phyloP scores from a whole-genome alignment of 306 rosid species.

The Fagus sylvatica region DNA sequence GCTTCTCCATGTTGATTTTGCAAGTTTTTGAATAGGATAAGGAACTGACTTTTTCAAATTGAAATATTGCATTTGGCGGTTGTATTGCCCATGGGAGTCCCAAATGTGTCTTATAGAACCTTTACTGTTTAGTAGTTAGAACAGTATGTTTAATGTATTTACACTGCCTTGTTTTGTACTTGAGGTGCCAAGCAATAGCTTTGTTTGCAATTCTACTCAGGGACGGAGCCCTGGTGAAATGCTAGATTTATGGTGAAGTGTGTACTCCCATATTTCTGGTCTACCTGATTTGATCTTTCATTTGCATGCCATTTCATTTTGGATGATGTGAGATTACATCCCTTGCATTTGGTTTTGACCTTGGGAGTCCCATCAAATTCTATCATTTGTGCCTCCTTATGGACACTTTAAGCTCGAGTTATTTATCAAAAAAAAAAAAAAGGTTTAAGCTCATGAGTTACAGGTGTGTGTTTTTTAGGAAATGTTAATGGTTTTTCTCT shows the following conservation, averaged over 20 bases:
- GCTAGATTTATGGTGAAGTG: slow-evolving; percentile 87
- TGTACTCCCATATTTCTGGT: slow-evolving; percentile 86
- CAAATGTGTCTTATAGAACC: too few species aligned
- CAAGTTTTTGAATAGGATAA: slow-evolving; percentile 23
- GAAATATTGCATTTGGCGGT: slow-evolving; percentile 13
- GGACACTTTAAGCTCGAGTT: slow-evolving; percentile 77
- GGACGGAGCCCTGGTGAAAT: slow-evolving; percentile 85
- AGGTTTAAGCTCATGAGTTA: slow-evolving; percentile 90
- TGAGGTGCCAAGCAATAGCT: slow-evolving; percentile 3
- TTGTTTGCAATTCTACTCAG: slow-evolving; percentile 38
- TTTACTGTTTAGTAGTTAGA: too few species aligned
- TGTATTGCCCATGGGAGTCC: not conserved
- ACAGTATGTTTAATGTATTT: too few species aligned
- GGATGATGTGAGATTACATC: too few species aligned
- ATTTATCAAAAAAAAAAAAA: slow-evolving; percentile 93
- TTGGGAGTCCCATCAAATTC: too few species aligned
- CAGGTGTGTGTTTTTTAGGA: slow-evolving; percentile 54
- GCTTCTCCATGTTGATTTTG: slow-evolving; percentile 4
- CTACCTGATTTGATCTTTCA: slow-evolving; percentile 51
- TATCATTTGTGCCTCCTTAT: too few species aligned
- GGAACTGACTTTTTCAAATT: slow-evolving; percentile 9
- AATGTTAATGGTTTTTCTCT: not conserved
- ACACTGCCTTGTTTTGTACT: not conserved
- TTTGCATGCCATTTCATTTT: too few species aligned
- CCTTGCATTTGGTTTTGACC: too few species aligned